These are phyloP conservation scores for Elsinoe perseae DNA, from an alignment of 2,329 filamentous ascomycete species.

Conservation along the genomic window DNA sequence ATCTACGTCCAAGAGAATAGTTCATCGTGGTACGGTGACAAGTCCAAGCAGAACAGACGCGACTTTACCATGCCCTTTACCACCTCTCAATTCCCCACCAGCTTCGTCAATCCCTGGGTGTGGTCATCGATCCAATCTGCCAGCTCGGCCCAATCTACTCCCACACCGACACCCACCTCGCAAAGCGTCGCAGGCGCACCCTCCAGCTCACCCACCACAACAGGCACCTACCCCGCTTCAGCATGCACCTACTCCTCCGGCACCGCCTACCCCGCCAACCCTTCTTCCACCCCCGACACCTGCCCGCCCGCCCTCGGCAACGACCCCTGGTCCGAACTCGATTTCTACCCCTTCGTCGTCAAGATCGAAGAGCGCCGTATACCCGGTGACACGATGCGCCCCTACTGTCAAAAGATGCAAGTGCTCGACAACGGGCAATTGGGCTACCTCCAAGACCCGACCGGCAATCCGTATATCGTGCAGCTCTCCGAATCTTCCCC, in stretches of 20 bases:
- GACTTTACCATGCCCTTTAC: neutral
- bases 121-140: slow-evolving; percentile 16
- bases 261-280: slow-evolving; percentile 11
- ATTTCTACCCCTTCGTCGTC: slow-evolving; percentile 46
- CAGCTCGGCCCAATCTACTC: neutral
- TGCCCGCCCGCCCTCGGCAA: slow-evolving; percentile 17
- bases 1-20: slow-evolving; percentile 47
- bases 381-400: slow-evolving; percentile 35
- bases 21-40: slow-evolving; percentile 13
- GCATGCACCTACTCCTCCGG: slow-evolving; percentile 14
- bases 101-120: slow-evolving; percentile 18
- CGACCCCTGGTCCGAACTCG: slow-evolving; percentile 20
- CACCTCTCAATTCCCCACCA: neutral
- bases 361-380: slow-evolving; percentile 60
- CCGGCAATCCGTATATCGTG: slow-evolving; percentile 32
- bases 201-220: neutral
- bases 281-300: slow-evolving; percentile 15
- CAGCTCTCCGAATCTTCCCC: slow-evolving; percentile 37
- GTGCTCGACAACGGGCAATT: slow-evolving; percentile 47
- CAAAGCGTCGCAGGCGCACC: neutral
- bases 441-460: slow-evolving; percentile 29
- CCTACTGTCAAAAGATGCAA: slow-evolving; percentile 60
- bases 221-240: neutral
- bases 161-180: neutral
- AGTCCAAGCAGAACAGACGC: neutral